These are phyloP conservation scores for Pichiaceae sp. DNA, from an alignment of 1,139 yeast species.

Conservation along the genomic window DNA sequence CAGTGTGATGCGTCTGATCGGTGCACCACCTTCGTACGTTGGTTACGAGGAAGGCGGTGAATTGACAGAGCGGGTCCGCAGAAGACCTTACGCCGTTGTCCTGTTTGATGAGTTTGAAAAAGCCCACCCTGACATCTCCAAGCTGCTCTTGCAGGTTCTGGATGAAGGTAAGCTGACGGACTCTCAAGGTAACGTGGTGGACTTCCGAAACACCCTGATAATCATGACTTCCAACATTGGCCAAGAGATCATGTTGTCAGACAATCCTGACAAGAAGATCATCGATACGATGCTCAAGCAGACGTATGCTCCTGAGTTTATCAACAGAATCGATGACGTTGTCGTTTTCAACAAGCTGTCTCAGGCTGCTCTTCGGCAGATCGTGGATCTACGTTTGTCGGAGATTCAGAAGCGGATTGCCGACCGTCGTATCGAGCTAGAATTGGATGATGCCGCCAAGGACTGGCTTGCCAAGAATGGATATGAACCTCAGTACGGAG, in stretches of 20 bases:
- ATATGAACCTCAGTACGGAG: slow-evolving; percentile 88
- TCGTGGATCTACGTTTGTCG: slow-evolving; percentile 72
- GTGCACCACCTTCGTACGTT: slow-evolving; percentile 97
- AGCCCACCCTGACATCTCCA: slow-evolving; percentile 91
- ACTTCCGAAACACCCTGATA: slow-evolving; percentile 87
- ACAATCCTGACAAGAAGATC: slow-evolving; percentile 44
- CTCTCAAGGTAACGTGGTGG: slow-evolving; percentile 88
- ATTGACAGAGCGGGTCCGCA: slow-evolving; percentile 87
- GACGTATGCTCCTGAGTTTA: slow-evolving; percentile 86
- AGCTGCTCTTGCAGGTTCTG: slow-evolving; percentile 78
- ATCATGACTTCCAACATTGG: slow-evolving; percentile 98
- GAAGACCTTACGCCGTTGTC: slow-evolving; percentile 90
- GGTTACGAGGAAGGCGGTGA: slow-evolving; percentile 96
- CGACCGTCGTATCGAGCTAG: slow-evolving; percentile 69
- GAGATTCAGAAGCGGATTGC: slow-evolving; percentile 73
- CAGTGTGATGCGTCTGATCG: slow-evolving; percentile 80
- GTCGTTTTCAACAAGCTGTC: slow-evolving; percentile 85
- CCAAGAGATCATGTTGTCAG: slow-evolving; percentile 74
- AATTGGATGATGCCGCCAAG: slow-evolving; percentile 52
- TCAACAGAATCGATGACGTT: slow-evolving; percentile 87
- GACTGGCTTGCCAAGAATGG: slow-evolving; percentile 76
- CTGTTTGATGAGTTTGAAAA: slow-evolving; percentile 94
- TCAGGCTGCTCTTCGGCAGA: slow-evolving; percentile 59
- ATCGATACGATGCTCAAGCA: slow-evolving; percentile 63
- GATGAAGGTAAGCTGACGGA: slow-evolving; percentile 95